Conservation (phyloP, 2,329 filamentous ascomycete genomes). For the Achaetomium macrosporum region DNA sequence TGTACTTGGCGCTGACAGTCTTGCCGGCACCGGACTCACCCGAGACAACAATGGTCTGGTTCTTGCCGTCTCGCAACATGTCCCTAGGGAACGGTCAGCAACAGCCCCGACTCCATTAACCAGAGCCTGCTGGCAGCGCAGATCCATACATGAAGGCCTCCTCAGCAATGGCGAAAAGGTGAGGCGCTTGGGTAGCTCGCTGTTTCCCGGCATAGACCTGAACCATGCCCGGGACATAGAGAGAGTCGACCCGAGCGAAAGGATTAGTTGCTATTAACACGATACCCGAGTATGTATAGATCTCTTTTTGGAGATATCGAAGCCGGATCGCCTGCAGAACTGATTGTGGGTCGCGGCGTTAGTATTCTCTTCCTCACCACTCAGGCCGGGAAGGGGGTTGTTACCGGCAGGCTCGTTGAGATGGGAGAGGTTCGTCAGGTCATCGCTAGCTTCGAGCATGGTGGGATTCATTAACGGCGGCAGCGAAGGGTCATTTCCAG, state of each 20-base stretch:
- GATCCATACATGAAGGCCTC: slow-evolving; percentile 83
- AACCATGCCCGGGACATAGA: slow-evolving; percentile 99
- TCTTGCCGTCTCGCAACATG: slow-evolving; percentile 92
- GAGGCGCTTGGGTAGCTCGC: slow-evolving; percentile 90
- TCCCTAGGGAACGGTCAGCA: slow-evolving; percentile 57
- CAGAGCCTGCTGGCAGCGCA: background rate
- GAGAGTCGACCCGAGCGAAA: slow-evolving; percentile 92
- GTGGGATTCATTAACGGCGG: slow-evolving; percentile 96
- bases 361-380: slow-evolving; percentile 8
- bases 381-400: slow-evolving; percentile 22
- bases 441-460: slow-evolving; percentile 97
- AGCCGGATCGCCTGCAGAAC: slow-evolving; percentile 96
- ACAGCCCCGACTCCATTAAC: background rate
- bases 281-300: slow-evolving; percentile 99
- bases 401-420: slow-evolving; percentile 95
- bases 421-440: slow-evolving; percentile 94
- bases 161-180: slow-evolving; percentile 97
- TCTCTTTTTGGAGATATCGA: slow-evolving; percentile 96
- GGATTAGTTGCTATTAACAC: slow-evolving; percentile 98
- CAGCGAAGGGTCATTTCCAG: slow-evolving; percentile 68
- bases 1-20: slow-evolving; percentile 98
- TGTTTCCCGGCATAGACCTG: slow-evolving; percentile 98
- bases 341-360: slow-evolving; percentile 35
- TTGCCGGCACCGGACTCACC: slow-evolving; percentile 98
- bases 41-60: slow-evolving; percentile 98